A percentile compares a stretch with the other conserved stretches of the same genome.
Evolutionary conservation across 176 grass and related monocot species (phyloP).

Genomic region (Cenchrus fungigraminus): DNA sequence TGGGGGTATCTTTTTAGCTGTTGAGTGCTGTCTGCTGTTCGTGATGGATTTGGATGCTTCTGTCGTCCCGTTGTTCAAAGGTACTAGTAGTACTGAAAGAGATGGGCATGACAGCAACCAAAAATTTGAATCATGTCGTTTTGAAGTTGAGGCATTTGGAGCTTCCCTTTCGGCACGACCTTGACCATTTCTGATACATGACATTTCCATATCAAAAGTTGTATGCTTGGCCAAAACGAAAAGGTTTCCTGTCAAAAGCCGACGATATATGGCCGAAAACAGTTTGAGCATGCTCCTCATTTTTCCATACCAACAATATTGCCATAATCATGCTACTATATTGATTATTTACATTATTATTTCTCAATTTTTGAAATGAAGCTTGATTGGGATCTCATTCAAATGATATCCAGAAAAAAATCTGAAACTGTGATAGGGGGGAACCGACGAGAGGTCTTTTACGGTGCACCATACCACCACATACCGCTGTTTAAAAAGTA

Average conservation of each 20-base stretch:
- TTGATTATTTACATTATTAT: background rate
- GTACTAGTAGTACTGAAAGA: background rate
- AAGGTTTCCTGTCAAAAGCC: background rate
- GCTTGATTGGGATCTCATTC: background rate
- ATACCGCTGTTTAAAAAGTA: too few species aligned
- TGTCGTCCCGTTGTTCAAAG: background rate
- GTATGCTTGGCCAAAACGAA: background rate
- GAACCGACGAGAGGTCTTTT: too few species aligned
- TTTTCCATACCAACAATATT: background rate
- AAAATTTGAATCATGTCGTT: background rate
- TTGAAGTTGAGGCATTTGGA: background rate
- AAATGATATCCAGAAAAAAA: background rate
- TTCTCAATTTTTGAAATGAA: background rate
- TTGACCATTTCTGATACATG: background rate
- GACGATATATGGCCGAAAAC: background rate
- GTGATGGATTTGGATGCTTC: background rate
- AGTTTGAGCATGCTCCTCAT: background rate
- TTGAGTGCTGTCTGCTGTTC: background rate
- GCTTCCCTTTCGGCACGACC: slow-evolving; percentile 12
- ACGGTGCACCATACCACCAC: too few species aligned
- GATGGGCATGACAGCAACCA: background rate
- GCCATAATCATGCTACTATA: background rate
- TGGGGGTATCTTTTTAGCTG: background rate
- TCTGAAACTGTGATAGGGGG: background rate
- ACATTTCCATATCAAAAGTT: background rate